Percentiles rank a stretch among this genome's conserved stretches.
phyloP scores from a whole-genome alignment of 2,329 filamentous ascomycete genomes.

The Aspergillus aculeatinus region DNA sequence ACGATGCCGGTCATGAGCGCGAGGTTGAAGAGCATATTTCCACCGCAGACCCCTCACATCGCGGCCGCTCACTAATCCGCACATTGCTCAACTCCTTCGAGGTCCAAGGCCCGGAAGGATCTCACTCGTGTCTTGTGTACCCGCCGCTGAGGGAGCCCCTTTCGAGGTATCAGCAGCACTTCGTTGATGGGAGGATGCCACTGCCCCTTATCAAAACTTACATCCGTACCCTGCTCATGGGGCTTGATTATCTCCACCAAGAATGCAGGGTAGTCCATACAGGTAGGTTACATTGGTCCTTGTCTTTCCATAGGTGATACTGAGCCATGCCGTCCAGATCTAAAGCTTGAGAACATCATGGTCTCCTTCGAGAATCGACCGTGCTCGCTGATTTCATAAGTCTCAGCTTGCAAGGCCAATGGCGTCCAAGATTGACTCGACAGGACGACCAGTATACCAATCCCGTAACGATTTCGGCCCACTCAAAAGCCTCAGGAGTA shows the following conservation, averaged over 20 bases:
- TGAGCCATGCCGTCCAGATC: conserved; percentile 31
- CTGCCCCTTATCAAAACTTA: conserved; percentile 37
- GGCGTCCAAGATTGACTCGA: conserved; percentile 34
- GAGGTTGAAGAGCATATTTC: conserved; percentile 37
- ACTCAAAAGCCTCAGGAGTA: conserved; percentile 27
- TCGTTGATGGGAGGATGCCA: conserved; percentile 31
- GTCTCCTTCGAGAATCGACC: conserved; percentile 32
- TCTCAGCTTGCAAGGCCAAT: conserved; percentile 32
- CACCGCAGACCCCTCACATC: conserved; percentile 32
- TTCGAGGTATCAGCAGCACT: conserved; percentile 36
- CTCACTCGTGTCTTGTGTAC: conserved; percentile 41
- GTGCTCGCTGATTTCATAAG: conserved; percentile 35
- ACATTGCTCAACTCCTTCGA: conserved; percentile 38
- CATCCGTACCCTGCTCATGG: conserved; percentile 39
- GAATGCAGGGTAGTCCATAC: conserved; percentile 45
- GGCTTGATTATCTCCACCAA: conserved; percentile 47
- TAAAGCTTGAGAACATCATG: conserved; percentile 49
- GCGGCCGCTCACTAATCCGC: conserved; percentile 35
- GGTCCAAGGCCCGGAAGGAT: conserved; percentile 30
- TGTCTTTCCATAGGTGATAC: conserved; percentile 12
- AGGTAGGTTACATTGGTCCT: conserved; percentile 27
- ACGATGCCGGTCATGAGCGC: conserved; percentile 27
- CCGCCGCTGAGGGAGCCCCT: conserved; percentile 41
- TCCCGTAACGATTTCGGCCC: conserved; percentile 34
- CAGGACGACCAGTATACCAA: conserved; percentile 36